Conservation (phyloP, 2,329 filamentous ascomycete species). For the Aureobasidium sp. region DNA sequence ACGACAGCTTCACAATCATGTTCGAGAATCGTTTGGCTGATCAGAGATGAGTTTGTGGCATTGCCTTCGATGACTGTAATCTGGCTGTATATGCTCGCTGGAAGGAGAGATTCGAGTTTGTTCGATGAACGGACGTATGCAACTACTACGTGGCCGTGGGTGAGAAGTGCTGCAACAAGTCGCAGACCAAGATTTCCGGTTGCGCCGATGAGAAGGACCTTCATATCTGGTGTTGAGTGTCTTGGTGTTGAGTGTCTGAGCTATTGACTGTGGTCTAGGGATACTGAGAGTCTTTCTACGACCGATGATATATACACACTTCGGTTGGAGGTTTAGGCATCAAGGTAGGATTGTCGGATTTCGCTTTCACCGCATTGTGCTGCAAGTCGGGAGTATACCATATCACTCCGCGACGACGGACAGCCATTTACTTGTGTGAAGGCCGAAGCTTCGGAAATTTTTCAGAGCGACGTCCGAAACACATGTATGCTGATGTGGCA, state of each 20-base stretch:
- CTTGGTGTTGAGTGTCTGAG: neutral
- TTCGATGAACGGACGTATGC: conserved; percentile 31
- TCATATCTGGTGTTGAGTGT: conserved; percentile 23
- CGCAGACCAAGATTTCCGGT: conserved; percentile 33
- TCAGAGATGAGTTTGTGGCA: conserved; percentile 27
- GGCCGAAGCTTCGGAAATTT: neutral
- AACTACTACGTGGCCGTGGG: conserved; percentile 30
- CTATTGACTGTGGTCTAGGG: neutral
- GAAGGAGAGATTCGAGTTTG: conserved; percentile 31
- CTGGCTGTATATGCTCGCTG: conserved; percentile 24
- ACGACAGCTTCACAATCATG: conserved; percentile 33
- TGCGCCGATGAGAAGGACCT: conserved; percentile 33
- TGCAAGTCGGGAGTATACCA: neutral
- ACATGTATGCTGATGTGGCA: neutral
- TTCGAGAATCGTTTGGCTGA: conserved; percentile 30
- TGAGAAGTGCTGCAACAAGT: conserved; percentile 29
- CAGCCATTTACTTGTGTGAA: neutral
- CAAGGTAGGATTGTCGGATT: neutral
- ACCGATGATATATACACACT: neutral
- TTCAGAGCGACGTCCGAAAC: neutral
- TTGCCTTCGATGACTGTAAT: conserved; percentile 31
- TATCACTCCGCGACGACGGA: neutral
- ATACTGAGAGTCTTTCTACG: neutral
- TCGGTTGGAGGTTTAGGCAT: neutral
- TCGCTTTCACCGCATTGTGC: neutral